These are phyloP conservation scores for Diaporthe ilicicola DNA, from an alignment of 2,329 filamentous ascomycete genomes.

Conservation along the genomic window DNA sequence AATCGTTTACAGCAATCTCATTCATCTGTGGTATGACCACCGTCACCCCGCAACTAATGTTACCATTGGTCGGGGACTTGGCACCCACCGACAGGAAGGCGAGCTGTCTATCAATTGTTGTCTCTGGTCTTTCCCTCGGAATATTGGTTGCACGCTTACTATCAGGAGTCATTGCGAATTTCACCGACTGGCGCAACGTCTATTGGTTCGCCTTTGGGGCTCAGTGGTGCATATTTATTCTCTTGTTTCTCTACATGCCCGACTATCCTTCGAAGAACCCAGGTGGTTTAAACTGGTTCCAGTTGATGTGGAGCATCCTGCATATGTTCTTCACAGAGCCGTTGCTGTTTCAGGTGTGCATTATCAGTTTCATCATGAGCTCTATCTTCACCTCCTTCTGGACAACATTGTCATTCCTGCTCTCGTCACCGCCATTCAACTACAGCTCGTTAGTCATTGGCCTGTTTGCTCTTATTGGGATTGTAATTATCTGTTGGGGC, in stretches of 20 bases:
- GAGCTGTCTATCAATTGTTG: conserved; percentile 75
- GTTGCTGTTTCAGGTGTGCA: conserved; percentile 72
- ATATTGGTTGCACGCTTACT: conserved; percentile 80
- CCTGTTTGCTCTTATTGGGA: conserved; percentile 80
- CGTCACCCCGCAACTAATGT: conserved; percentile 82
- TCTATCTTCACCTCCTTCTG: conserved; percentile 62
- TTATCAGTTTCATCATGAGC: conserved; percentile 69
- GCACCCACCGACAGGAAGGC: conserved; percentile 75
- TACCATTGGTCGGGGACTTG: conserved; percentile 81
- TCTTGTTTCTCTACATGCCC: conserved; percentile 79
- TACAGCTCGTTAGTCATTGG: conserved; percentile 76
- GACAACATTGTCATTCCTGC: conserved; percentile 79
- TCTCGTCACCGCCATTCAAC: conserved; percentile 73
- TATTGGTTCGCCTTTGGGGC: conserved; percentile 81
- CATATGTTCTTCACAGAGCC: conserved; percentile 72
- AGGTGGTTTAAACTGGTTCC: conserved; percentile 68
- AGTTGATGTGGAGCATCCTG: conserved; percentile 71
- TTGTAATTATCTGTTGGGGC: conserved; percentile 72
- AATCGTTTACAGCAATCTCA: conserved; percentile 72
- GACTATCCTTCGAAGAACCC: conserved; percentile 82
- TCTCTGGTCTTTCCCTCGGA: conserved; percentile 78
- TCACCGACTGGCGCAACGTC: conserved; percentile 77
- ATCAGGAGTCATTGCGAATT: conserved; percentile 78
- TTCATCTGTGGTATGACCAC: conserved; percentile 81
- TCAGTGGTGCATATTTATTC: conserved; percentile 71